Evolutionary conservation across 2,329 filamentous ascomycete species (phyloP).

Genomic region (Colletotrichum phormii): DNA sequence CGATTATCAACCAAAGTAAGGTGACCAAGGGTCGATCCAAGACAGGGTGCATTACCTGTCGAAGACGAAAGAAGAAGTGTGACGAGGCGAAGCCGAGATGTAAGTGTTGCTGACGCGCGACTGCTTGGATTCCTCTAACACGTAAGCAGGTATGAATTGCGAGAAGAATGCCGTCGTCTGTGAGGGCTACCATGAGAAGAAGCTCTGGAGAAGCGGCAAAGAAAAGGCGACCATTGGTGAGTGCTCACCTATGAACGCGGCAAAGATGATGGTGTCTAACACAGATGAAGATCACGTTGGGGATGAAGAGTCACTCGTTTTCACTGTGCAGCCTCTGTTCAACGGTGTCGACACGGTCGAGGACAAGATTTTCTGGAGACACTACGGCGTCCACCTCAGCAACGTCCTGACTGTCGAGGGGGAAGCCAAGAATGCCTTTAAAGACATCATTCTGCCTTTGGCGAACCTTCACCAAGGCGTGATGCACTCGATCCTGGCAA

Average conservation of each 20-base stretch:
- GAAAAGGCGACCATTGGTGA: conserved; percentile 78
- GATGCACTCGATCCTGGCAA: conserved; percentile 90
- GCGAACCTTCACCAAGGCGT: conserved; percentile 82
- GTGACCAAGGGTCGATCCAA: conserved; percentile 81
- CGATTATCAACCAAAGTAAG: conserved; percentile 71
- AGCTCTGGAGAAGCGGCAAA: conserved; percentile 87
- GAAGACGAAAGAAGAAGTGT: conserved; percentile 79
- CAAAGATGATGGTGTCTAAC: conserved; percentile 2
- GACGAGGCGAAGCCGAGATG: conserved; percentile 76
- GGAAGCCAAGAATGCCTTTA: conserved; percentile 86
- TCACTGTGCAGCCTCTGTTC: conserved; percentile 76
- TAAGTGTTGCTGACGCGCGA: conserved; percentile 51
- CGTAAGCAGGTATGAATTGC: conserved; percentile 78
- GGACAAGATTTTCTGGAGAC: conserved; percentile 83
- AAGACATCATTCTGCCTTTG: conserved; percentile 84
- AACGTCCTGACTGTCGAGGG: conserved; percentile 85
- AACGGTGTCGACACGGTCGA: conserved; percentile 83
- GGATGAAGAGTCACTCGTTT: conserved; percentile 44
- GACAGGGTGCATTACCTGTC: conserved; percentile 76
- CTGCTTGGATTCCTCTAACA: conserved; percentile 22
- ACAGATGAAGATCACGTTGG: conserved; percentile 7
- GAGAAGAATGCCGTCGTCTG: conserved; percentile 94
- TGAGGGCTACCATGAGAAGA: conserved; percentile 89
- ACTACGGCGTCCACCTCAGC: conserved; percentile 85
- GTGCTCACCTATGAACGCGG: conserved; percentile 32